Base-by-base conservation (phyloP, 148 eudicot genomes). In the Tetragonia tetragonoides region DNA sequence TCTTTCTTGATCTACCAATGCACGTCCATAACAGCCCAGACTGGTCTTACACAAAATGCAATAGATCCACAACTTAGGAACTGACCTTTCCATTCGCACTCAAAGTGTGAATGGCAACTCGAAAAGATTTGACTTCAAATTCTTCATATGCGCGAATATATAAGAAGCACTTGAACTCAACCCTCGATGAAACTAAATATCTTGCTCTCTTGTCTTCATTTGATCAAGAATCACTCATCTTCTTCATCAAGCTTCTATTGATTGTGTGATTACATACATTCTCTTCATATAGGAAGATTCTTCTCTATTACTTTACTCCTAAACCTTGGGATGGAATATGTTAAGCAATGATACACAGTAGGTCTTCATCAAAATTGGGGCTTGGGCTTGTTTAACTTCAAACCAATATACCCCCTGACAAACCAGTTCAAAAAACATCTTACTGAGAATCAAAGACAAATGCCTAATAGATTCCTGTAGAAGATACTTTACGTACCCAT, bases 361-460 rank as follows among this genome's bases (percentile, higher is more conserved):
- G 86, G 78, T 81, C 95, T 89, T 89, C 89, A 81, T 82, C 92
- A 89, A 81, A 89, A 79, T 82, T 85, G 95, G 91, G 95, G 92
- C 95, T 91, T 91, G 87, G 92, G 84, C 95, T 91, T 85, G 91
- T 85, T 89, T 88, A 86, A 85, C 91, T 89, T 87, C 91, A 91
- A 91, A 91, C 92, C 87, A 87, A 89, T 86, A 83, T 71, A 91
- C 90, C 93, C 92, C 95, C 92, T 91, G 91, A 87, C 92, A 91
- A 88, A 80, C 90, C 95, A 91, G 87, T 89, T 87, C 80, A 87
- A 86, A 86, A 83, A 82, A 86, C 80, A 89, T 80, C 83, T 63
- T 65, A 59, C 79, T 79, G 78, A 82, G 85, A 85, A 87, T 73
- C 73, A 73, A 76, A 82, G 72, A 73, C 40, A 82, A 38, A 70